These are phyloP conservation scores for Cerioporus squamosus DNA, from an alignment of 1,284 basidiomycete genomes.

Conservation along the genomic window DNA sequence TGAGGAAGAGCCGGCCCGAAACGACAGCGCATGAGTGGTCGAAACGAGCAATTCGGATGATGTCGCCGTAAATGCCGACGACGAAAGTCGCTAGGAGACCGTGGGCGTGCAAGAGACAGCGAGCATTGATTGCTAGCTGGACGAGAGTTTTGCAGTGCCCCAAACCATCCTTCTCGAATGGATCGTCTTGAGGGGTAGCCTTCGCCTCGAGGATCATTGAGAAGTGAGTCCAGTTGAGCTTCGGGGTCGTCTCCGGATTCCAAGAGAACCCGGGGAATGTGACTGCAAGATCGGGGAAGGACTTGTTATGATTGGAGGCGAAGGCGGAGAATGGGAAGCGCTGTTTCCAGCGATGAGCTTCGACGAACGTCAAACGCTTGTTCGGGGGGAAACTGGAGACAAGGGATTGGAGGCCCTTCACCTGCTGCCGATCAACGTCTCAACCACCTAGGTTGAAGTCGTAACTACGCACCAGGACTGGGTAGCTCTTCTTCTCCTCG, in stretches of 20 bases:
- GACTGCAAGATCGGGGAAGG: constrained; percentile 9
- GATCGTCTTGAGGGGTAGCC: neutral
- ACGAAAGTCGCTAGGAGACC: constrained; percentile 6
- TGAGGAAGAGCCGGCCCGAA: neutral
- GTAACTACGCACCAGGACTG: neutral
- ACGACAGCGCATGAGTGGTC: constrained; percentile 11
- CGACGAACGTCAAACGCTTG: constrained; percentile 3
- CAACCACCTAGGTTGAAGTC: neutral
- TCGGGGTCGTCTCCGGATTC: too few relatives aligned
- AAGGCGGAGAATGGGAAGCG: constrained; percentile 8
- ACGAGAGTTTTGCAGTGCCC: neutral
- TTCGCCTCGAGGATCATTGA: constrained; percentile 13
- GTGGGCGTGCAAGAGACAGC: constrained; percentile 14
- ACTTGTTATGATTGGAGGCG: constrained; percentile 5
- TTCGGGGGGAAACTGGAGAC: constrained; percentile 4
- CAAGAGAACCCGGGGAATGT: constrained; percentile 8
- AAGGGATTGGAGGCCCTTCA: neutral
- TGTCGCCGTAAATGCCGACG: constrained; percentile 16
- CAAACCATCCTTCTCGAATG: neutral
- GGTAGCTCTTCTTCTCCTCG: neutral
- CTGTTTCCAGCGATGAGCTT: neutral
- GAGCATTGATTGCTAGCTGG: constrained; percentile 12
- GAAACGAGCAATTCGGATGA: constrained; percentile 18
- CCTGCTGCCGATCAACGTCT: neutral
- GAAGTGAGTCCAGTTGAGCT: constrained; percentile 2